Evolutionary conservation across 441 rosid genomes (phyloP).

Genomic region (Melastoma candidum): DNA sequence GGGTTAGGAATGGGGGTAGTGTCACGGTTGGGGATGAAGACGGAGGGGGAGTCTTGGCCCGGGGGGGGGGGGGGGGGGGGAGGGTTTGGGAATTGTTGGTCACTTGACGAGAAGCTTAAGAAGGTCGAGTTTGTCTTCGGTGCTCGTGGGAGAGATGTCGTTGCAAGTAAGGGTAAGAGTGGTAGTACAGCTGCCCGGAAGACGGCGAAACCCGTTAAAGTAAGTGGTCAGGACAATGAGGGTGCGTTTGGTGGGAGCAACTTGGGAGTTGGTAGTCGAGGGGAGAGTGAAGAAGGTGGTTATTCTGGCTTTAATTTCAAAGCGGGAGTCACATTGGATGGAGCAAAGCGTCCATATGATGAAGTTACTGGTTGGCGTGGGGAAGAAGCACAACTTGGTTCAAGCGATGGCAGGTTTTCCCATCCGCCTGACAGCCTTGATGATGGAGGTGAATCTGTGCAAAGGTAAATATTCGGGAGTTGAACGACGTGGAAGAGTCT

Average conservation of each 20-base stretch:
- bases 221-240: background rate
- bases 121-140: conserved; percentile 19
- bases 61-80: conserved; percentile 9
- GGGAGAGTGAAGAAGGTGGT: too few relatives aligned
- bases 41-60: background rate
- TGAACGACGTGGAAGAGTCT: too few relatives aligned
- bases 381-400: too few relatives aligned
- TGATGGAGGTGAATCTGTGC: too few relatives aligned
- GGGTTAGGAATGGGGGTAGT: conserved; percentile 19
- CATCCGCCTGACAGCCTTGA: too few relatives aligned
- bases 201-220: conserved; percentile 4
- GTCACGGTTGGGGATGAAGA: conserved; percentile 5
- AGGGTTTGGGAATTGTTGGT: background rate
- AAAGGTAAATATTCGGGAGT: too few relatives aligned
- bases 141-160: conserved; percentile 6
- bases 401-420: too few relatives aligned
- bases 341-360: too few relatives aligned
- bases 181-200: conserved; percentile 12
- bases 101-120: conserved; percentile 16
- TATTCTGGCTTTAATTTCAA: too few relatives aligned
- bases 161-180: conserved; percentile 10
- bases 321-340: too few relatives aligned
- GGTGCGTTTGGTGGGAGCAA: background rate
- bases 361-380: too few relatives aligned
- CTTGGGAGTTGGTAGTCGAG: too few relatives aligned